Base-by-base conservation (phyloP, 768 basidiomycete species). In the Pisolithus tinctorius region DNA sequence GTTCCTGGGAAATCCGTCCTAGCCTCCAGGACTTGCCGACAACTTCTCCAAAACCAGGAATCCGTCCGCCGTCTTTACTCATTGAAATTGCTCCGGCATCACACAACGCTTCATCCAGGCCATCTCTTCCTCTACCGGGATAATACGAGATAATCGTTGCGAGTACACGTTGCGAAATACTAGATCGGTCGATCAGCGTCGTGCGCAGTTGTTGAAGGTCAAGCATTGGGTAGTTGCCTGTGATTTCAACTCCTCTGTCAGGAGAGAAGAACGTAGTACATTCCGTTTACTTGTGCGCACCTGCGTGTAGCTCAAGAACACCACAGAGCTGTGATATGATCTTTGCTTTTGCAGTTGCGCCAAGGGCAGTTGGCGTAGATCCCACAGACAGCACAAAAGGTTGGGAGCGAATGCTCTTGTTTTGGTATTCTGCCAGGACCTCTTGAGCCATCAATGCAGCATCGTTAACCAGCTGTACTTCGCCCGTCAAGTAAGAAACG, bases 31-130 rank as follows among this genome's bases (percentile, higher is more conserved):
- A 67, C 60, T 74, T 78, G 9, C 82, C 83, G 37, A 88, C 64
- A 3, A 91, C 78, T 31, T 86, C 80, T 4, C 92, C 90, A 60
- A 76, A 90, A 4, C 80, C 82, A 8, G 78, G 78, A 26, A 77
- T 81, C 3, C 81, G 84, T 0, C 91, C 92, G 1, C 75, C 83
- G 65, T 93, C 92, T 67, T 91, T 92, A 64, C 87, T 90, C 72
- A 94, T 86, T 3, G 88, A 90, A 54, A 92, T 81, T 2, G 80
- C 88, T 6, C 90, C 92, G 7, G 85, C 86, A 66, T 95, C 90
- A 76, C 82, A 82, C 71, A 92, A 69, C 4, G 86, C 87, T 63
- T 91, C 87, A 60, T 88, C 86, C 45, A 69, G 63, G 2, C 82
- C 84, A 37, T 73, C 69, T 23, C 62, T 72, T 8, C 82, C 81